These are phyloP conservation scores for Verticillium isaacii DNA, from an alignment of 2,329 filamentous ascomycete species.

Conservation along the genomic window DNA sequence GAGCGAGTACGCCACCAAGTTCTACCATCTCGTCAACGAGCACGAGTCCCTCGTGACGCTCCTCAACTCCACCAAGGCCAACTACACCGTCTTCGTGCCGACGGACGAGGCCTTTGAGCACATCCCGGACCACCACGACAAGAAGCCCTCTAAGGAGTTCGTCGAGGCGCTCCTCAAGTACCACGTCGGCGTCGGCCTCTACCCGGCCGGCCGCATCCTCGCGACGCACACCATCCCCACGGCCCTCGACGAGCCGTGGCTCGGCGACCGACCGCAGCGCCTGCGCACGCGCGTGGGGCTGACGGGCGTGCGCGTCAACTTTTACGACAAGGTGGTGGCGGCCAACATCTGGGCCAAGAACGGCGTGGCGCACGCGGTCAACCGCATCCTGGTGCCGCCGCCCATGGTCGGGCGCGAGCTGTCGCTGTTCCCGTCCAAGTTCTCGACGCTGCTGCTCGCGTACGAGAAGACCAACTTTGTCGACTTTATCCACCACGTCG, in stretches of 20 bases:
- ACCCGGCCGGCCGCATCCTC: constrained; percentile 62
- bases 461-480: constrained; percentile 70
- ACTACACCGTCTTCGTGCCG: constrained; percentile 80
- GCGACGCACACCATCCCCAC: constrained; percentile 71
- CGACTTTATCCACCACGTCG: constrained; percentile 50
- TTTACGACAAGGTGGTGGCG: constrained; percentile 66
- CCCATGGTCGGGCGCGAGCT: constrained; percentile 49
- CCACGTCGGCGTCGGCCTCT: constrained; percentile 66
- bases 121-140: constrained; percentile 38
- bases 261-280: constrained; percentile 67
- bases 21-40: constrained; percentile 70
- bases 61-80: constrained; percentile 69
- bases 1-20: constrained; percentile 71
- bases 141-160: constrained; percentile 65
- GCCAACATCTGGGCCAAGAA: constrained; percentile 71
- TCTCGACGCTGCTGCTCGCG: constrained; percentile 74
- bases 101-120: constrained; percentile 70
- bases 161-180: constrained; percentile 68
- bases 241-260: constrained; percentile 48
- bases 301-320: constrained; percentile 67
- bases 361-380: constrained; percentile 74
- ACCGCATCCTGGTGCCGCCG: constrained; percentile 72
- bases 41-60: constrained; percentile 66
- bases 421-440: constrained; percentile 66
- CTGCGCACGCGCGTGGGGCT: constrained; percentile 62